Conservation (phyloP, 306 rosid species). For the Clitoria ternatea region DNA sequence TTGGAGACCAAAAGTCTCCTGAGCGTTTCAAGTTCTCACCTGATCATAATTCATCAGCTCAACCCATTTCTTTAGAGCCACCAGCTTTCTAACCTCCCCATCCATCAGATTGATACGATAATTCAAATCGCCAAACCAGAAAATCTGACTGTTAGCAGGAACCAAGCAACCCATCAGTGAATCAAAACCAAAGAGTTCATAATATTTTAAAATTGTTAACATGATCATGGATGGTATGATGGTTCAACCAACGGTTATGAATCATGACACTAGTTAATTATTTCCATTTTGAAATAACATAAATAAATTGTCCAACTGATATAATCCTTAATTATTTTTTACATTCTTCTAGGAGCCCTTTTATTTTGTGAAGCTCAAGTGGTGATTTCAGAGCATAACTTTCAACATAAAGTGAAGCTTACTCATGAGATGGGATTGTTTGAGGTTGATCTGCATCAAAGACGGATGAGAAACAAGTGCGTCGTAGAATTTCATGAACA, state of each 20-base stretch:
- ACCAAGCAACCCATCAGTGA: conserved; percentile 27
- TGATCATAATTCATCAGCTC: conserved; percentile 73
- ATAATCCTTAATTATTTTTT: not conserved
- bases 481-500: conserved; percentile 71
- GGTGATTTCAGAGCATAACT: not conserved
- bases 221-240: not conserved
- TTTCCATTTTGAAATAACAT: not conserved
- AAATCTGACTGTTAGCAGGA: conserved; percentile 62
- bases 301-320: not conserved
- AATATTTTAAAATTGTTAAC: not conserved
- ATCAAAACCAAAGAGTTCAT: not conserved
- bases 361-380: not conserved
- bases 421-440: conserved; percentile 92
- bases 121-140: conserved; percentile 97
- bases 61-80: conserved; percentile 60
- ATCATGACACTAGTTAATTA: not conserved
- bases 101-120: conserved; percentile 78
- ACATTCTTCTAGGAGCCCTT: not conserved
- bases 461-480: conserved; percentile 70
- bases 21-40: conserved; percentile 43
- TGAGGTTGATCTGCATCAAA: conserved; percentile 70
- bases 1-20: not conserved
- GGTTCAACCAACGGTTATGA: not conserved
- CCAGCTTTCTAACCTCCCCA: conserved; percentile 52
- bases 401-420: conserved; percentile 23